Evolutionary conservation across 2,329 filamentous ascomycete species (phyloP).

Genomic region (Fusarium sp.): DNA sequence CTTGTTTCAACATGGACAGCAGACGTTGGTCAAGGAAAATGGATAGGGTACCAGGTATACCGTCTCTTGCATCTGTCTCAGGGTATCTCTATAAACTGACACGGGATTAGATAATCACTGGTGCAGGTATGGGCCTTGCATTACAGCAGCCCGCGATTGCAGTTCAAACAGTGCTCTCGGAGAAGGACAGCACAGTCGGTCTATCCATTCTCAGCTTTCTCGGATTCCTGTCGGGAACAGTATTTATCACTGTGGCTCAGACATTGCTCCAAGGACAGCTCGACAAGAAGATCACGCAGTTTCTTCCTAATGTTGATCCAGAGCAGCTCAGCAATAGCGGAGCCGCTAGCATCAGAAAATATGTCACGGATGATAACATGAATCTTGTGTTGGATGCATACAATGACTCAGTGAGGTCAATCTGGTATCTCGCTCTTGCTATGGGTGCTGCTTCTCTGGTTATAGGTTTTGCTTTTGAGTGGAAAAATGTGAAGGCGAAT

Average conservation of each 20-base stretch:
- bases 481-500: constrained; percentile 17
- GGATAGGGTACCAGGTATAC: constrained; percentile 28
- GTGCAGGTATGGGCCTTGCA: constrained; percentile 15
- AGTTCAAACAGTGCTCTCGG: constrained; percentile 11
- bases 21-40: neutral
- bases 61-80: accelerated
- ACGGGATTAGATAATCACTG: neutral
- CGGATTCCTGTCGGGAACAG: constrained; percentile 12
- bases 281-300: neutral
- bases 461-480: constrained; percentile 6
- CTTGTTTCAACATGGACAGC: constrained; percentile 23
- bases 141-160: constrained; percentile 25
- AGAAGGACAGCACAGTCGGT: constrained; percentile 13
- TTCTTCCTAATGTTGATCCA: neutral
- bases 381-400: constrained; percentile 8
- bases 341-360: neutral
- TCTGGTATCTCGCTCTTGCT: constrained; percentile 22
- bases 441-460: constrained; percentile 12
- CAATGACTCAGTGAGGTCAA: constrained; percentile 17
- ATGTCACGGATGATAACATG: constrained; percentile 10
- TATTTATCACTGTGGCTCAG: constrained; percentile 26
- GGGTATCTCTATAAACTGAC: neutral
- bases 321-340: constrained; percentile 13
- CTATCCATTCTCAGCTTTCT: constrained; percentile 24
- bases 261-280: constrained; percentile 13